Evolutionary conservation across 2,329 filamentous ascomycete genomes (phyloP), one percentile per base, ranked within the genome.

Genomic region (Elsinoe arachidis): DNA sequence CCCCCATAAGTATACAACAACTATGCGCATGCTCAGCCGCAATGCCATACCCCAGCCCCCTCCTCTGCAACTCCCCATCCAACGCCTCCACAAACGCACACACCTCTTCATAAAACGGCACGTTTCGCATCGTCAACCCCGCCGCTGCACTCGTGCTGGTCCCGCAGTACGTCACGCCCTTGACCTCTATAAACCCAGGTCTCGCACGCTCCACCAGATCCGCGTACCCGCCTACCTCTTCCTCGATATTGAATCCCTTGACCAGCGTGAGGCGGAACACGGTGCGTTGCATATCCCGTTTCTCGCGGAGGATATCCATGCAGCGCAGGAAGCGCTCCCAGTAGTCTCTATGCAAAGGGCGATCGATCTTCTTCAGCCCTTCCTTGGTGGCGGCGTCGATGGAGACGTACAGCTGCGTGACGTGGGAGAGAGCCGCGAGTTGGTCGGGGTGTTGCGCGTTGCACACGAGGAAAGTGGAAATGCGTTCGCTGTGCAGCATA

Each of bases 201-300:
- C 96, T 78, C 0, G 87, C 91, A 63, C 85, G 84, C 68, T 91
- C 88, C 15, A 97, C 87, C 1, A 97, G 83, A 66, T 89, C 84
- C 0, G 92, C 92, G 67, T 99, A 97, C 3, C 92, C 92, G 62
- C 86, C 81, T 5, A 86, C 90, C 72, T 96, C 93, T 64, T 96
- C 91, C 21, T 96, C 92, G 62, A 97, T 84, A 69, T 99, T 97
- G 80, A 99, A 97, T 2, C 91, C 92, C 75, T 97, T 97, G 68
- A 97, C 93, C 1, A 99, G 84, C 0, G 92, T 97, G 2, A 97
- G 80, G 1, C 93, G 85, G 78, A 95, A 97, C 3, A 97, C 93
- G 5, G 93, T 97, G 56, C 92, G 85, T 69, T 96, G 92, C 56
- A 85, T 80, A 75, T 88, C 86, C 39, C 92, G 83, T 72, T 88